Base-by-base conservation (phyloP, 2,329 filamentous ascomycete genomes). In the Fusarium papillatum region DNA sequence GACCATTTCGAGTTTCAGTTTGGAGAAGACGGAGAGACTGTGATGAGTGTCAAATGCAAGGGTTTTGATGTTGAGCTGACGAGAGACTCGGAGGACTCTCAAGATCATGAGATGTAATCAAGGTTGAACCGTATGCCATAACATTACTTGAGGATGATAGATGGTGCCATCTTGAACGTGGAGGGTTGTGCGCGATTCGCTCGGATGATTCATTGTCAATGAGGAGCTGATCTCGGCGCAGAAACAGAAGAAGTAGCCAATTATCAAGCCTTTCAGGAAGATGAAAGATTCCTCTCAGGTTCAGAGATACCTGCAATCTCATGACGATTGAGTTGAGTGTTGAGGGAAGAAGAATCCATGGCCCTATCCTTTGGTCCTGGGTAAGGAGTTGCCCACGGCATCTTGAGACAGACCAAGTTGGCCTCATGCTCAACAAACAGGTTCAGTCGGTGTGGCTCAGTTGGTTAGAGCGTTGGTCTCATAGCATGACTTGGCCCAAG, bases 1-100 rank as follows among this genome's bases (percentile, higher is more conserved):
- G 68, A 71, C 16, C 61, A 71, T 22, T 71, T 71, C n/a, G 69
- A 71, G 55, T 71, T 71, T 0, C 34, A 7, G 22, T 36, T 39
- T 36, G 55, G 43, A 2, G 26, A 22, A 1, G 36, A 62, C 14
- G 61, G 60, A 0, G 53, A 55, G 1, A 57, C 19, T 5, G 67
- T 53, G 0, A n/a, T 26, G 5, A 57, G 38, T n/a, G 70, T 71
- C 5, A 70, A 66, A 19, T 61, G 41, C 1, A 71, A 46, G 29
- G 68, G 24, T 3, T 71, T 71, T 19, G 43, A 57, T 8, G 13
- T 71, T 5, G 61, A 71, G 10, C 29, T 71, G 60, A n/a, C 22
- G 1, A 62, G 55, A 6, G 26, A 11, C 16, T 38, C 9, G 16
- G 55, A 39, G 5, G 55, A 19, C 5, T n/a, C 34, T 60, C 24